Base-by-base conservation (phyloP, 495 filamentous ascomycete species). In the Margaritispora aquatica region DNA sequence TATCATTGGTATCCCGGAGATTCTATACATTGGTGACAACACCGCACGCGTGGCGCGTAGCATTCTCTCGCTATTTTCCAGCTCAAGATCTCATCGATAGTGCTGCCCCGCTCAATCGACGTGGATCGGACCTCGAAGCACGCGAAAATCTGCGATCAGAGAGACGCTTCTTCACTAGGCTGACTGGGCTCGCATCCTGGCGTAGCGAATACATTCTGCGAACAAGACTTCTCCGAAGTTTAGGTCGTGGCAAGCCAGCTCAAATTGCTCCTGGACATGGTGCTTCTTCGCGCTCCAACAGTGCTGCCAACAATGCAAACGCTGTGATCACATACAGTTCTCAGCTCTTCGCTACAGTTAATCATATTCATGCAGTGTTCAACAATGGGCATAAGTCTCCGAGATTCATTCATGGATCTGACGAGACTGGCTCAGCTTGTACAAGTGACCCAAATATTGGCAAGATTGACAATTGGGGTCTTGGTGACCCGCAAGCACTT, bases 121-220 rank as follows among this genome's bases (percentile, higher is more conserved):
- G 60, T 22, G 66, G 56, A 8, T 63, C 68, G 17, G 72, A 69
- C 20, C 74, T 66, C 23, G 73, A 69, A 55, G 68, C 59, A 17
- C 67, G 69, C 54, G 71, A 73, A 10, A 82, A 87, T 27, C 65
- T 86, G 23, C 79, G 82, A 46, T 79, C 79, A 7, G 87, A 92
- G 64, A 82, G 80, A 63, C 86, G 90, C 19, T 77, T 80, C 57
- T 97, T 97, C 65, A 81, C 90, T 8, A 80, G 90, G 53, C 77
- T 97, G 38, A 92, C 88, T 26, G 79, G 84, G 13, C 74, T 89
- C 46, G 86, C 89, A 20, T 92, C 92, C 1, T 97, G 92, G 92
- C 83, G 91, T 27, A 95, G 89, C 69, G 92, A 97, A 68, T 97
- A 96, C 67, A 87, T 96, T 41, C 70, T 94, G 26, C 80, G 92